Base-by-base conservation (phyloP, 2,329 filamentous ascomycete species). In the Xylariales sp. region DNA sequence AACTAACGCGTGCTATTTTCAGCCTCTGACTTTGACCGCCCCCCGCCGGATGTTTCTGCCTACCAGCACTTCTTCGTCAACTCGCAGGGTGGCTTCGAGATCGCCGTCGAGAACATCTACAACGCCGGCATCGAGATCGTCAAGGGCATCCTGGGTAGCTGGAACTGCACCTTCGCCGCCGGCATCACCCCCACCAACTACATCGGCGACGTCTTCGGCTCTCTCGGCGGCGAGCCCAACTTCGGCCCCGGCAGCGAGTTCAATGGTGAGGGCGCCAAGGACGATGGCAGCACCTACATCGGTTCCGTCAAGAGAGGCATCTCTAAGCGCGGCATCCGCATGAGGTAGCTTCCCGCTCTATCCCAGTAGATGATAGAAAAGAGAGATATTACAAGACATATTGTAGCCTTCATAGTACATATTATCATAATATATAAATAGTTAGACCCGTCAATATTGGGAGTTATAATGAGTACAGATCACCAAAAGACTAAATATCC, bases 21-120 rank as follows among this genome's bases (percentile, higher is more conserved):
- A 52, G 80, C 73, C 1, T 83, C 79, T 8, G 78, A 88, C 61
- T 88, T 88, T 52, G 84, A 88, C 54, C 75, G 84, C 5, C 81
- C 81, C 0, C 81, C 77, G 17, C 72, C 75, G 1, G 74, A 72
- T 10, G 57, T 74, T 6, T 66, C 70, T 0, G 70, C 76, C 7
- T 67, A 71, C 15, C 67, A 78, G 25, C 82, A 86, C 50, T 66
- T 88, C 7, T 68, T 77, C 27, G 67, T 72, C 28, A 61, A 70
- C 0, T 61, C 83, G 28, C 78, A 84, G 53, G 82, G 81, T 33
- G 81, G 74, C 4, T 86, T 83, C 52, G 57, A 60, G 20, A 75
- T 81, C 20, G 75, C 83, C 3, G 62, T 85, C 14, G 55, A 73
- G 42, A 88, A 88, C 55, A 71, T 87, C 31, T 88, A 77, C 58